phyloP scores from a whole-genome alignment of 73 alveolate species.

The Paramecium sexaurelia region DNA sequence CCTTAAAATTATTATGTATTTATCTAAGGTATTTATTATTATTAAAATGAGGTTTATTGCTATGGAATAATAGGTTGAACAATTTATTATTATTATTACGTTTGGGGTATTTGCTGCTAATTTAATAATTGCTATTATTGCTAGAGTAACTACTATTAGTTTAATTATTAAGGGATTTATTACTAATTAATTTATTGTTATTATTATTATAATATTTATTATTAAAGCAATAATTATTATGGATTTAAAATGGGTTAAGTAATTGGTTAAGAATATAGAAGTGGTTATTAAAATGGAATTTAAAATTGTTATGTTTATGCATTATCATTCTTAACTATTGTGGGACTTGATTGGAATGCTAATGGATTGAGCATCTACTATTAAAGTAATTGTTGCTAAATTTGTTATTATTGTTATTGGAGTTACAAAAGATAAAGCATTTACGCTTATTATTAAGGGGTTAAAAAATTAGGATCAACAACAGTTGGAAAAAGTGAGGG shows the following conservation, averaged over 20 bases:
- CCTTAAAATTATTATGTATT: not conserved
- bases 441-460: slow-evolving; percentile 4
- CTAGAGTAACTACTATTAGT: not conserved
- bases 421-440: not conserved
- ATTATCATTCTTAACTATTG: not conserved
- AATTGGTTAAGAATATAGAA: not conserved
- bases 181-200: not conserved
- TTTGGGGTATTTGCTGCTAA: not conserved
- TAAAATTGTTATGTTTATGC: not conserved
- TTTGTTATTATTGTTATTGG: not conserved
- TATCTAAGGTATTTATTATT: not conserved
- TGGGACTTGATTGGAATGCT: not conserved
- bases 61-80: not conserved
- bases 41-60: not conserved
- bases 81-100: not conserved
- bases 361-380: slow-evolving; percentile 12
- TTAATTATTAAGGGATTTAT: not conserved
- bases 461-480: not conserved
- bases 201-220: not conserved
- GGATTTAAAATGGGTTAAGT: not conserved
- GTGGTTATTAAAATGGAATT: not conserved
- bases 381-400: not conserved
- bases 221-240: not conserved
- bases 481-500: not conserved
- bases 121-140: not conserved